Evolutionary conservation across 352 stramenopile genomes (phyloP).

Genomic region (Globisporangium echinulatum): DNA sequence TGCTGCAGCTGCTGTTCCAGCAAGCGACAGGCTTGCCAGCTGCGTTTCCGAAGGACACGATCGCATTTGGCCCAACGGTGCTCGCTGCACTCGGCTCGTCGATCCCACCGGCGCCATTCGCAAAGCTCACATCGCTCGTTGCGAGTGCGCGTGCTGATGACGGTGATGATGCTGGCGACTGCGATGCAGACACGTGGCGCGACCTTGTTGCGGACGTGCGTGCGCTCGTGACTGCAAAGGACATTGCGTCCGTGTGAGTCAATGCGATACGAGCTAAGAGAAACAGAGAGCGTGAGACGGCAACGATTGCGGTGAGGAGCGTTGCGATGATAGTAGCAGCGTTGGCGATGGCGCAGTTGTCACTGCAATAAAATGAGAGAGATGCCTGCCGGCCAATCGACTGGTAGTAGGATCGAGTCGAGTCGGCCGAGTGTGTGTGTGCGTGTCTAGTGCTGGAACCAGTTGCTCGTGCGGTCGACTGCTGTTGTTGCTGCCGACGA

Average conservation of each 20-base stretch:
- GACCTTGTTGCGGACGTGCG: constrained; percentile 19
- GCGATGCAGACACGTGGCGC: constrained; percentile 11
- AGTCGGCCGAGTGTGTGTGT: no score
- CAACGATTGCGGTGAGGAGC: no score
- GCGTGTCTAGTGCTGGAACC: constrained; percentile 17
- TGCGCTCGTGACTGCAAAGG: constrained; percentile 33
- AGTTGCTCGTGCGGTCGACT: constrained; percentile 39
- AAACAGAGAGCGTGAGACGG: not conserved
- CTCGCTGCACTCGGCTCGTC: constrained; percentile 33
- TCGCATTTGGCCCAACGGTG: constrained; percentile 31
- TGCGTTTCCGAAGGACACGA: constrained; percentile 32
- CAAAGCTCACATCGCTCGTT: constrained; percentile 24
- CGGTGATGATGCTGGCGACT: not conserved
- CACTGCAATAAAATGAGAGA: no score
- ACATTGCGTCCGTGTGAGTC: constrained; percentile 19
- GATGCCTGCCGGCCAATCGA: no score
- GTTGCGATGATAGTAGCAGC: no score
- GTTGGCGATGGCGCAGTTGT: no score
- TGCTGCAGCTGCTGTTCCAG: constrained; percentile 69
- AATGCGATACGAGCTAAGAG: not conserved
- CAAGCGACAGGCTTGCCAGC: constrained; percentile 44
- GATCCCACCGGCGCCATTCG: constrained; percentile 27
- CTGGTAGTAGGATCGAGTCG: no score
- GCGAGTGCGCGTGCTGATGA: constrained; percentile 2
- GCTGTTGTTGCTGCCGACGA: constrained; percentile 18